Base-by-base conservation (phyloP, 2,329 filamentous ascomycete species). In the Xenoacremonium recifei region DNA sequence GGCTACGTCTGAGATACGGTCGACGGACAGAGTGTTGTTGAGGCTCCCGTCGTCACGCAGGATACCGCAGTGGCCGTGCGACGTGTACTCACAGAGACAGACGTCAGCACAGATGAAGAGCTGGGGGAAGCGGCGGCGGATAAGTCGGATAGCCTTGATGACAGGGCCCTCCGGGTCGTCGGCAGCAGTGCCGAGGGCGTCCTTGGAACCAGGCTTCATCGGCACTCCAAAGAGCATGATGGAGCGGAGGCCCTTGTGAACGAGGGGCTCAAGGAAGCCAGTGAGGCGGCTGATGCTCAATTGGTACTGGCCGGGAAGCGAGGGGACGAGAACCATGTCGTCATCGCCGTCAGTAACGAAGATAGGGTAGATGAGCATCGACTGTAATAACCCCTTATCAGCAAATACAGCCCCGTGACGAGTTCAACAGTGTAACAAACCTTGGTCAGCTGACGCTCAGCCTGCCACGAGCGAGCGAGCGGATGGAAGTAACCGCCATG, bases 51-150 rank as follows among this genome's bases (percentile, higher is more conserved):
- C 93, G 54, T 96, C 90, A 43, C 90, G 83, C 34, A 99, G 77
- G 56, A 99, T 96, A 39, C 93, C 93, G 63, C 93, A 99, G 73
- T 99, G 93, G 33, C 93, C 93, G 66, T 99, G 93, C 6, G 88
- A 93, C 1, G 93, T 99, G 71, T 99, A 99, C 70, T 99, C 93
- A 78, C 93, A 99, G 6, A 99, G 84, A 63, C 93, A 97, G 44
- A 99, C 93, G 63, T 99, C 93, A 46, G 85, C 83, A 53, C 86
- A 84, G 57, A 99, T 89, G 71, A 95, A 97, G 46, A 99, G 79
- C 48, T 89, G 83, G 3, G 93, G 93, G 68, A 96, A 97, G 29
- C 83, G 77, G 51, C 87, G 80, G 54, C 89, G 85, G 43, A 99
- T 77, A 21, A 96, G 77, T 37, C 85, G 86, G 61, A 97, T 96